These are phyloP conservation scores for Lactarius quietus DNA, from an alignment of 768 basidiomycete species.

Conservation along the genomic window DNA sequence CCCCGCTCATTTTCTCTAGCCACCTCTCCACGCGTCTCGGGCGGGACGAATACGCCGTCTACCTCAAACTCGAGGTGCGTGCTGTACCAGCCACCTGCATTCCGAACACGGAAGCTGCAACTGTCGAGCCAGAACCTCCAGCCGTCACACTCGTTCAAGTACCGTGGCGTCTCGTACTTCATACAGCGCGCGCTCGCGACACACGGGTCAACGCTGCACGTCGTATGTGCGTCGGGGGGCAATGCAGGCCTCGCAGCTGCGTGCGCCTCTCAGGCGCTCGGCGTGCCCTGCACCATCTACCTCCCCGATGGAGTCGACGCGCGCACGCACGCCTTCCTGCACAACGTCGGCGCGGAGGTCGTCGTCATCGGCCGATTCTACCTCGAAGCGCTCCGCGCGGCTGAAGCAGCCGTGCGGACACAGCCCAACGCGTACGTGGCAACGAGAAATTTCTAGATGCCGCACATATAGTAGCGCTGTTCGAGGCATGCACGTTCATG, in stretches of 20 bases:
- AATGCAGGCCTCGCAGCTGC: constrained; percentile 77
- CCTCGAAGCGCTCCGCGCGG: constrained; percentile 51
- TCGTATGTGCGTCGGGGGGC: constrained; percentile 72
- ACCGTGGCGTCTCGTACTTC: constrained; percentile 64
- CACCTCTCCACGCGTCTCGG: constrained; percentile 16
- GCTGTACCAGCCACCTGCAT: neutral
- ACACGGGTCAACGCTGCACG: constrained; percentile 53
- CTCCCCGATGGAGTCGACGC: constrained; percentile 53
- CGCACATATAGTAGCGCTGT: neutral
- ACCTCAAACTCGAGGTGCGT: constrained; percentile 21
- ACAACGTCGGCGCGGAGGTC: constrained; percentile 52
- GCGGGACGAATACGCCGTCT: constrained; percentile 1
- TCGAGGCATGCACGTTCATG: no score
- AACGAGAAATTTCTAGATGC: no score
- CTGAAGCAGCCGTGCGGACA: constrained; percentile 42
- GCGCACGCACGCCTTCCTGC: constrained; percentile 49
- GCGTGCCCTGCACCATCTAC: constrained; percentile 62
- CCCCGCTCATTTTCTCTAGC: constrained; percentile 14
- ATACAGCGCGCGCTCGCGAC: constrained; percentile 47
- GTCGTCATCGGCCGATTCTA: constrained; percentile 57
- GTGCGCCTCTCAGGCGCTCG: constrained; percentile 52
- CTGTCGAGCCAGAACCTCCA: constrained; percentile 58
- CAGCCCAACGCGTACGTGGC: constrained; percentile 52
- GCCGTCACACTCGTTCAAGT: constrained; percentile 74
- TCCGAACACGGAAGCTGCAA: neutral